Evolutionary conservation across 768 basidiomycete genomes (phyloP).

Genomic region (Gymnopilus junonius): DNA sequence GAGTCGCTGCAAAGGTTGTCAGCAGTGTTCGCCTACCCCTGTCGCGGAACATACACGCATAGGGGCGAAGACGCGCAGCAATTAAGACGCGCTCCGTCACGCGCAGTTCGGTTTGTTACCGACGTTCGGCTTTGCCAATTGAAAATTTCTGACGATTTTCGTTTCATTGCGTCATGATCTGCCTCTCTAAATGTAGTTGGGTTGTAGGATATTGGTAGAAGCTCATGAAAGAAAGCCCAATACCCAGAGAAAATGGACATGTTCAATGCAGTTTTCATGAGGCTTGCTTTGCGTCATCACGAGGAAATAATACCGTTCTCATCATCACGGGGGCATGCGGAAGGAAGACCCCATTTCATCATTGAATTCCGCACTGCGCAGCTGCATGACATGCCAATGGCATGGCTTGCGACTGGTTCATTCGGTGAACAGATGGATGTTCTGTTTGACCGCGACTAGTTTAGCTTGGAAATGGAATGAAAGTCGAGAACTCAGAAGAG

Average conservation of each 20-base stretch:
- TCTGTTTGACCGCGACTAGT: neutral
- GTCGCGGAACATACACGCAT: neutral
- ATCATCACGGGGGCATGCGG: constrained; percentile 1
- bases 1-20: neutral
- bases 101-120: neutral
- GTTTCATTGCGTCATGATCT: neutral
- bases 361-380: constrained; percentile 3
- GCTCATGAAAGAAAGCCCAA: neutral
- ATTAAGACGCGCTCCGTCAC: constrained; percentile 1
- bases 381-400: neutral
- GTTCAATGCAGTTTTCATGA: neutral
- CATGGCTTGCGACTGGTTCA: neutral
- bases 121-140: neutral
- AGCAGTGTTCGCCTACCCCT: neutral
- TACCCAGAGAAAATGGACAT: neutral
- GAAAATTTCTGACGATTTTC: neutral
- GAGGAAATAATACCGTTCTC: neutral
- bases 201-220: neutral
- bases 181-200: neutral
- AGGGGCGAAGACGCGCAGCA: neutral
- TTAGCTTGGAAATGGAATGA: neutral
- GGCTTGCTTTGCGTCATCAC: neutral
- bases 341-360: neutral
- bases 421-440: neutral
- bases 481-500: no score